Evolutionary conservation across 352 stramenopile genomes (phyloP), one percentile per base, ranked within the genome.

Genomic region (Phytophthora chlamydospora): DNA sequence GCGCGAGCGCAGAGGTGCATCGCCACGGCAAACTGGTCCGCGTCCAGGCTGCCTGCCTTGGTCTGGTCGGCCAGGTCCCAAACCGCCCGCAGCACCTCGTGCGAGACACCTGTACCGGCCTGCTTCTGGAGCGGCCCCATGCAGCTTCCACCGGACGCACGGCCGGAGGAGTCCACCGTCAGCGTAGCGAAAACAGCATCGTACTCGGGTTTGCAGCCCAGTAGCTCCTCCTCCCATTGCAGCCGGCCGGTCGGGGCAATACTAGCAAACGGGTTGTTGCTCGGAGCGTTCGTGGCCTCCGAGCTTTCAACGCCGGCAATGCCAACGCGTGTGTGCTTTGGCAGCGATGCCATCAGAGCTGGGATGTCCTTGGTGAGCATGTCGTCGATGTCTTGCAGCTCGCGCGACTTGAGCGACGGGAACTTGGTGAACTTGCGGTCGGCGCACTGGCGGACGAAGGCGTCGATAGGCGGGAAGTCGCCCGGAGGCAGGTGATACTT

Each of bases 281-380:
- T 69, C 1, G 43, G 43, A 11, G 21, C 33, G n/a, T 14, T 47
- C n/a, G 9, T 45, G 24, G 8, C 39, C 14, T 62, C 59, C 16
- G 32, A 19, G 1, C 8, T 54, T 4, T 60, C 63, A 11, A 66
- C 36, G n/a, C 62, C 60, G 4, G 43, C 60, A 6, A 58, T 54
- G 2, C 32, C 51, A 3, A 48, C 54, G 2, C 54, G 62, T 12
- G 61, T 69, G 24, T 76, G 75, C 55, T 91, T 92, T 4, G 85
- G 86, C 49, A 92, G 46, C 47, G 80, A 61, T 14, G 90, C 68
- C 85, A 96, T 93, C 54, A 99, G 80, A 47, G 96, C 91, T 27
- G 97, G 96, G 53, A 99, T 99, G 58, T 99, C 97, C 31, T 95
- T 89, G 14, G 91, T 93, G 24, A 99, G 97, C n/a, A 99, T 80